These are phyloP conservation scores for Mucor mucedo DNA, from an alignment of 371 early-diverging fungal genomes.

Conservation along the genomic window DNA sequence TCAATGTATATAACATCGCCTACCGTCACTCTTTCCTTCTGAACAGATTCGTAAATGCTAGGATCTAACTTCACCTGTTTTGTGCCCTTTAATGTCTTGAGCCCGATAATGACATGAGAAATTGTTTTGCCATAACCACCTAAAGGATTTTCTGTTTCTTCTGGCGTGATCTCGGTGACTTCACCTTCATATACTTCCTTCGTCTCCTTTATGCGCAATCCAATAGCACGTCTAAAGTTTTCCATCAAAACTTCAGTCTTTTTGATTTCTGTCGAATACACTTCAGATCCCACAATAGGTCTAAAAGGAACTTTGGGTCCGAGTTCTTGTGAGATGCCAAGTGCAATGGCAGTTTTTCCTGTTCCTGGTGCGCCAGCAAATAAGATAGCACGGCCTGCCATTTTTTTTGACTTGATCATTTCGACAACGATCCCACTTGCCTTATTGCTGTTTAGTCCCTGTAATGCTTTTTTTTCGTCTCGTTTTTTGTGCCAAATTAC, in stretches of 20 bases:
- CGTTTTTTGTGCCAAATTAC: too few relatives aligned
- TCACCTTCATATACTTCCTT: slow-evolving; percentile 99
- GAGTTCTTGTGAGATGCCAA: slow-evolving; percentile 95
- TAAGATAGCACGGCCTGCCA: slow-evolving; percentile 96
- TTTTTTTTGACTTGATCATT: slow-evolving; percentile 92
- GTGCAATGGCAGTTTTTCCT: slow-evolving; percentile 93
- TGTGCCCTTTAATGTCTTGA: slow-evolving; percentile 98
- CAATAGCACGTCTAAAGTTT: slow-evolving; percentile 97
- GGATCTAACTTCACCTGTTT: slow-evolving; percentile 98
- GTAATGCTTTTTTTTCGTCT: too few relatives aligned
- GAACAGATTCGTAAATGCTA: slow-evolving; percentile 95
- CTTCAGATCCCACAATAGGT: slow-evolving; percentile 98
- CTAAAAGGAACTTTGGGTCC: slow-evolving; percentile 98
- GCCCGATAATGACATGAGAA: slow-evolving; percentile 92
- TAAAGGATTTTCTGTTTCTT: slow-evolving; percentile 93
- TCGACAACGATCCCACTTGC: slow-evolving; percentile 95
- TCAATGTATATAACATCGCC: slow-evolving; percentile 99
- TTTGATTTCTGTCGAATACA: slow-evolving; percentile 97
- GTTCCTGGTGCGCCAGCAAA: slow-evolving; percentile 98
- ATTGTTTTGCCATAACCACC: slow-evolving; percentile 95
- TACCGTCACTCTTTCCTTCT: slow-evolving; percentile 94
- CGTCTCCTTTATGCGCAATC: slow-evolving; percentile 96
- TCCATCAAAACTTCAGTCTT: slow-evolving; percentile 99
- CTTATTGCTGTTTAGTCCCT: slow-evolving; percentile 13
- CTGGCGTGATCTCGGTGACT: slow-evolving; percentile 96